A percentile compares a stretch with the other conserved stretches of the same genome.
Evolutionary conservation across 768 basidiomycete species (phyloP).

Genomic region (Postia placenta): DNA sequence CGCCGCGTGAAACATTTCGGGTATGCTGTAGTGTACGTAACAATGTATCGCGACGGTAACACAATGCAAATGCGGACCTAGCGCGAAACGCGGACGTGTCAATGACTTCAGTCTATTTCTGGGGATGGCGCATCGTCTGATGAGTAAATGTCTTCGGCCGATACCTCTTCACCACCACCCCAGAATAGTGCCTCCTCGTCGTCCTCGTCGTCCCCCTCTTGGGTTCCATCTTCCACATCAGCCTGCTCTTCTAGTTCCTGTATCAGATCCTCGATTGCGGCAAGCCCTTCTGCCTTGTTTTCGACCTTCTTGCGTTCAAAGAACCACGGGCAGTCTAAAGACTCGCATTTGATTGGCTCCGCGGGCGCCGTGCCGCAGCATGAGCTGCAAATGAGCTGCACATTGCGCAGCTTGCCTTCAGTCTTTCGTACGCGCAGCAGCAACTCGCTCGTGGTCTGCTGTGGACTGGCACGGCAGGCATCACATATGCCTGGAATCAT

Average conservation of each 20-base stretch:
- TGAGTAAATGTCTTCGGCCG: no score
- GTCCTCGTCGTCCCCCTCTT: no score
- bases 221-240: neutral
- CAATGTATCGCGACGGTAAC: no score
- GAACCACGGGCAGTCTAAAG: constrained; percentile 82
- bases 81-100: no score
- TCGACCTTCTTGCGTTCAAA: constrained; percentile 65
- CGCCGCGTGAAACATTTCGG: neutral
- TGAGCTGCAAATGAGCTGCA: constrained; percentile 65
- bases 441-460: constrained; percentile 52
- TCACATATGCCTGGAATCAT: constrained; percentile 44
- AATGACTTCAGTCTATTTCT: no score
- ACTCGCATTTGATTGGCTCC: constrained; percentile 71
- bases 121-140: no score
- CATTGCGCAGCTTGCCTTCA: constrained; percentile 47
- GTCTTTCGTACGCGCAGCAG: constrained; percentile 46
- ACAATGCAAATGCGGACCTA: no score
- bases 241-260: constrained; percentile 23
- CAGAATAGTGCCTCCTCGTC: no score
- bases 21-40: no score
- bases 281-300: constrained; percentile 26
- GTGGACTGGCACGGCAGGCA: constrained; percentile 44
- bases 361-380: constrained; percentile 52
- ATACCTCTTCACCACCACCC: no score
- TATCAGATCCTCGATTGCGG: constrained; percentile 25